phyloP scores from a whole-genome alignment of 2,329 filamentous ascomycete species.

The Aspergillus spinulosporus region DNA sequence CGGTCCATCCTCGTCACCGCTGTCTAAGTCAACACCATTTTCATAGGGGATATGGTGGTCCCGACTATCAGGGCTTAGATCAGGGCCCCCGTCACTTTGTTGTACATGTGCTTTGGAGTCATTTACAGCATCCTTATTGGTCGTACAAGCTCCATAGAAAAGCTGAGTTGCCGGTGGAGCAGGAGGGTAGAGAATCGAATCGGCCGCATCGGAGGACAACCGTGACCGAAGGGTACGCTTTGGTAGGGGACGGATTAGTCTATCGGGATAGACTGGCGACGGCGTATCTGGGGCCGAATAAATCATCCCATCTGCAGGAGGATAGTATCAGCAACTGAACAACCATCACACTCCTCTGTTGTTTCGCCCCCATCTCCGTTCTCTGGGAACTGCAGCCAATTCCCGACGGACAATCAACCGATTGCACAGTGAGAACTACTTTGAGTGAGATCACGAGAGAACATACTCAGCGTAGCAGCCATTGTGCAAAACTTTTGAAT shows the following conservation, averaged over 20 bases:
- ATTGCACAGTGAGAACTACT: conserved; percentile 20
- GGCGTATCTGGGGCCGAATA: conserved; percentile 65
- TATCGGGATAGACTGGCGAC: conserved; percentile 80
- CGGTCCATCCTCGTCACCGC: conserved; percentile 60
- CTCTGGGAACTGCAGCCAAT: conserved; percentile 16
- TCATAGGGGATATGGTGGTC: conserved; percentile 53
- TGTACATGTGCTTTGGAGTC: conserved; percentile 49
- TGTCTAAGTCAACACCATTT: conserved; percentile 58
- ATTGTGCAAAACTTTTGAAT: conserved; percentile 37
- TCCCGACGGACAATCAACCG: conserved; percentile 14
- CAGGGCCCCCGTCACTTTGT: conserved; percentile 44
- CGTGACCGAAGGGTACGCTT: conserved; percentile 85
- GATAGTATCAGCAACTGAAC: conserved; percentile 41
- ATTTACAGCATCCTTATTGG: conserved; percentile 54
- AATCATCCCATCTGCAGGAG: conserved; percentile 50
- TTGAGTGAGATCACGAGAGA: conserved; percentile 23
- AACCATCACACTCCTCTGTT: conserved; percentile 23
- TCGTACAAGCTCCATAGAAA: conserved; percentile 69
- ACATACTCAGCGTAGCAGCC: conserved; percentile 49
- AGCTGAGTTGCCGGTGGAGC: conserved; percentile 69
- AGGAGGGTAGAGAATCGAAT: conserved; percentile 78
- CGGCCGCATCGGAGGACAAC: conserved; percentile 79
- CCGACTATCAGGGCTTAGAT: conserved; percentile 37
- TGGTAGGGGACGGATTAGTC: conserved; percentile 89
- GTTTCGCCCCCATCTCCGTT: conserved; percentile 4